A percentile compares a stretch with the other conserved stretches of the same genome.
Conservation (phyloP, 441 rosid species). For the Theobroma grandiflorum region DNA sequence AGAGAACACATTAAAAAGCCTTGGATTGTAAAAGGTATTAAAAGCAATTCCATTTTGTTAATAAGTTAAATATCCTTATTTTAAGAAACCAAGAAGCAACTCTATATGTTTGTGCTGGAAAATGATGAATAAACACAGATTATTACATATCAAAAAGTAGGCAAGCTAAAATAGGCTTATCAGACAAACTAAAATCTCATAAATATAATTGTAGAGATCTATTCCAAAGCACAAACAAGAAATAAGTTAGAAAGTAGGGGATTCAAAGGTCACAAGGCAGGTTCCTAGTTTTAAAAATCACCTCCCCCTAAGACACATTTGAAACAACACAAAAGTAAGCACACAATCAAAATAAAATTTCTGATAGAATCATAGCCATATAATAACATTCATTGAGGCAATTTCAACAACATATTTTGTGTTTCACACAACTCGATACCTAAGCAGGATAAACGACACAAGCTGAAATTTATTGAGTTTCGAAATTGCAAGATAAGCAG, state of each 20-base stretch:
- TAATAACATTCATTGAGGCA: not conserved
- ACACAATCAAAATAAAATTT: slow-evolving; percentile 6
- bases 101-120: not conserved
- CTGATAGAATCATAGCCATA: not conserved
- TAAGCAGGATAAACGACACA: not conserved
- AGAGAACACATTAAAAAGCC: slow-evolving; percentile 23
- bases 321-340: not conserved
- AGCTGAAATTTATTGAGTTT: not conserved
- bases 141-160: not conserved
- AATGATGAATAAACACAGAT: not conserved
- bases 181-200: not conserved
- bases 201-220: not conserved
- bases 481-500: slow-evolving; percentile 9
- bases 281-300: not conserved
- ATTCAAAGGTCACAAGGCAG: not conserved
- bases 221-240: not conserved
- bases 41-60: not conserved
- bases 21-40: not conserved
- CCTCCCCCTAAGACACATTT: not conserved
- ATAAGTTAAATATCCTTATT: not conserved
- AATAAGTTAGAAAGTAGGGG: not conserved
- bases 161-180: not conserved
- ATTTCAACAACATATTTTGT: not conserved
- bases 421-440: not conserved
- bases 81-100: not conserved